These are phyloP conservation scores for Zygoascus hellenicus DNA, from an alignment of 1,139 yeast species.

Conservation along the genomic window DNA sequence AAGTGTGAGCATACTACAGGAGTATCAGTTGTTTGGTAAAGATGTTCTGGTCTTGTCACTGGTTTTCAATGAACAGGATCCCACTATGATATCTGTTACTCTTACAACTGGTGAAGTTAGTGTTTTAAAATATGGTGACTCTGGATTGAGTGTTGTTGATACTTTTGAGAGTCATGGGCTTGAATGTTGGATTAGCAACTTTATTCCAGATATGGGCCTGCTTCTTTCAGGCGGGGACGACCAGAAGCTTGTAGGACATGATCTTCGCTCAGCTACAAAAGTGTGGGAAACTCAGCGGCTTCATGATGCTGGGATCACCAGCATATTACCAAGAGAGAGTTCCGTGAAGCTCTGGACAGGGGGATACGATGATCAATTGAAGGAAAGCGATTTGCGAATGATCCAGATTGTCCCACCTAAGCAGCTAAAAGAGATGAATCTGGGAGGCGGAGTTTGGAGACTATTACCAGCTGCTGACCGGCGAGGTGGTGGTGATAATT, in stretches of 20 bases:
- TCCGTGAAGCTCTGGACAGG: slow-evolving; percentile 64
- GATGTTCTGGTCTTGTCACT: slow-evolving; percentile 59
- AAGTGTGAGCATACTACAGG: slow-evolving; percentile 13
- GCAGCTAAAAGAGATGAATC: slow-evolving; percentile 40
- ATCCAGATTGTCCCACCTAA: slow-evolving; percentile 50
- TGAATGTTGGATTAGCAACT: slow-evolving; percentile 88
- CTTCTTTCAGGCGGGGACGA: slow-evolving; percentile 89
- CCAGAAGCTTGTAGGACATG: slow-evolving; percentile 68
- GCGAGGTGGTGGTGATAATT: slow-evolving; percentile 22
- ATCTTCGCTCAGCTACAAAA: slow-evolving; percentile 39
- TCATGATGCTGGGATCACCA: slow-evolving; percentile 86
- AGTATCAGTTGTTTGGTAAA: slow-evolving; percentile 39
- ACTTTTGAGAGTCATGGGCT: slow-evolving; percentile 45
- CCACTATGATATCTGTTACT: slow-evolving; percentile 28
- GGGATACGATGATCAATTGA: slow-evolving; percentile 77
- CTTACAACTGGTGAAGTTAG: slow-evolving; percentile 34
- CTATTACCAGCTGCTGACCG: slow-evolving; percentile 54
- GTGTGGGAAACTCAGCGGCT: slow-evolving; percentile 56
- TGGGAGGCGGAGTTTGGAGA: slow-evolving; percentile 97
- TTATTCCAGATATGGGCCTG: slow-evolving; percentile 40
- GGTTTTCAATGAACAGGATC: slow-evolving; percentile 37
- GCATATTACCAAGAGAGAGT: slow-evolving; percentile 52
- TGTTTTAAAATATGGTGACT: slow-evolving; percentile 18
- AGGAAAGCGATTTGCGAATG: slow-evolving; percentile 64
- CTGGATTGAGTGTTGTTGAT: slow-evolving; percentile 16